Evolutionary conservation across 202 grass and related monocot species (phyloP).

Genomic region (Zoysia matrella): DNA sequence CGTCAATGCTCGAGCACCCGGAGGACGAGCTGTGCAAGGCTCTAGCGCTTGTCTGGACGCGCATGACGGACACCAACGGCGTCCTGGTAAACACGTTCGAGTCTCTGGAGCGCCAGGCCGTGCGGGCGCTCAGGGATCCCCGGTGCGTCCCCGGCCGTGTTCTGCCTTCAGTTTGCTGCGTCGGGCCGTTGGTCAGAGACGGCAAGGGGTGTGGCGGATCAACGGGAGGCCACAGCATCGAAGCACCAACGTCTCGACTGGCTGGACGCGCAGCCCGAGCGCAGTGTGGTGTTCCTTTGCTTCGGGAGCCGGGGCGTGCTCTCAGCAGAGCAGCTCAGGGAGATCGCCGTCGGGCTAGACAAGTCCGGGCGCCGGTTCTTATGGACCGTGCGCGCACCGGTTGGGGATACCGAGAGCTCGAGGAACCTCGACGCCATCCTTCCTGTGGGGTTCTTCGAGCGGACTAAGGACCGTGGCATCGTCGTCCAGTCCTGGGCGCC

Average conservation of each 20-base stretch:
- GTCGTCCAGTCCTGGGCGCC: slow-evolving; percentile 29
- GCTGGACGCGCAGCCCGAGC: slow-evolving; percentile 47
- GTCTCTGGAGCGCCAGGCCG: slow-evolving; percentile 44
- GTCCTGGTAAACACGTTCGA: slow-evolving; percentile 61
- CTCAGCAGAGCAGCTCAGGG: slow-evolving; percentile 44
- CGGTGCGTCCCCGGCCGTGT: slow-evolving; percentile 24
- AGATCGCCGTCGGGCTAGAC: slow-evolving; percentile 22
- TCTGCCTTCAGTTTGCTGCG: slow-evolving; percentile 45
- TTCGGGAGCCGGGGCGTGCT: slow-evolving; percentile 54
- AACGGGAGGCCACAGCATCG: no score
- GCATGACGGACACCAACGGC: slow-evolving; percentile 27
- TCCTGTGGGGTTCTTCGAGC: not conserved
- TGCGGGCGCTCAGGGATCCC: slow-evolving; percentile 37
- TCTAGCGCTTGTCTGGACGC: not conserved
- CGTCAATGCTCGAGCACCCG: slow-evolving; percentile 14
- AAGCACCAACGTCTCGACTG: slow-evolving; percentile 41
- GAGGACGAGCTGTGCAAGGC: slow-evolving; percentile 20
- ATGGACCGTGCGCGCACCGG: not conserved
- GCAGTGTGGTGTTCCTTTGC: slow-evolving; percentile 59
- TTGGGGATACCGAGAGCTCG: not conserved
- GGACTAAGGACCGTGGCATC: not conserved
- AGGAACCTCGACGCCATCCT: not conserved
- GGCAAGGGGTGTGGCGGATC: slow-evolving; percentile 21
- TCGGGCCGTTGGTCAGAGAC: slow-evolving; percentile 51
- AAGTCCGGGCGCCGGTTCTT: not conserved